A percentile compares a stretch with the other conserved stretches of the same genome.
Conservation (phyloP, 768 basidiomycete genomes). For the Mycena venus region DNA sequence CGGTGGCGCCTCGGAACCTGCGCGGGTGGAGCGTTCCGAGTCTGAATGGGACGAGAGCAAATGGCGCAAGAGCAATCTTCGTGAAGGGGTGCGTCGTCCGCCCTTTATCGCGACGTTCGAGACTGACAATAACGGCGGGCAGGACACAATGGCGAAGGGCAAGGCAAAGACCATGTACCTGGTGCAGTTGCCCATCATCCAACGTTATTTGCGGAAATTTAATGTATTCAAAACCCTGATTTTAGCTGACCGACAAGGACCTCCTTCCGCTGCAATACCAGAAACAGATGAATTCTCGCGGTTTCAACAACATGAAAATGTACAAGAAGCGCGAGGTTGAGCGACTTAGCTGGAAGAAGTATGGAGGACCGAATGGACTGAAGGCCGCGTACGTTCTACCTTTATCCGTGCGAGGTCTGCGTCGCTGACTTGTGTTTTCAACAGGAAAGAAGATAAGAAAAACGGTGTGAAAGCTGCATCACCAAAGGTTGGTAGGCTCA, state of each 20-base stretch:
- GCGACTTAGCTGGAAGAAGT: conserved; percentile 24
- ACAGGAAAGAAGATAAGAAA: conserved; percentile 28
- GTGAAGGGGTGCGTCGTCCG: conserved; percentile 10
- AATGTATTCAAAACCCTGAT: background rate
- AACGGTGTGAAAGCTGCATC: conserved; percentile 20
- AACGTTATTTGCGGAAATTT: background rate
- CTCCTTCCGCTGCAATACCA: conserved; percentile 26
- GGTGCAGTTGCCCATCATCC: background rate
- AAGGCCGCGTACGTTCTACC: conserved; percentile 17
- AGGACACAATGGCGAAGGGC: conserved; percentile 29
- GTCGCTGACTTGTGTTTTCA: background rate
- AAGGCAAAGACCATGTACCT: conserved; percentile 27
- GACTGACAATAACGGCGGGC: background rate
- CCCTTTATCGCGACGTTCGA: background rate
- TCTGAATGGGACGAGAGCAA: conserved; percentile 29
- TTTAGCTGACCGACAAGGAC: conserved; percentile 28
- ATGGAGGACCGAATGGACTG: conserved; percentile 26
- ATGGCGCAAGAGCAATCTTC: conserved; percentile 26
- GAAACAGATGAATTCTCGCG: conserved; percentile 19
- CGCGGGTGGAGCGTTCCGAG: conserved; percentile 22
- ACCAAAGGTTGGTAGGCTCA: background rate
- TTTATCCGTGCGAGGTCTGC: background rate
- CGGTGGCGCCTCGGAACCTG: conserved; percentile 12
- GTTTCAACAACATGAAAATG: conserved; percentile 21
- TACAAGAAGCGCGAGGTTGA: conserved; percentile 28